Conservation (phyloP, 768 basidiomycete genomes). For the Hirschioporus abietinus region DNA sequence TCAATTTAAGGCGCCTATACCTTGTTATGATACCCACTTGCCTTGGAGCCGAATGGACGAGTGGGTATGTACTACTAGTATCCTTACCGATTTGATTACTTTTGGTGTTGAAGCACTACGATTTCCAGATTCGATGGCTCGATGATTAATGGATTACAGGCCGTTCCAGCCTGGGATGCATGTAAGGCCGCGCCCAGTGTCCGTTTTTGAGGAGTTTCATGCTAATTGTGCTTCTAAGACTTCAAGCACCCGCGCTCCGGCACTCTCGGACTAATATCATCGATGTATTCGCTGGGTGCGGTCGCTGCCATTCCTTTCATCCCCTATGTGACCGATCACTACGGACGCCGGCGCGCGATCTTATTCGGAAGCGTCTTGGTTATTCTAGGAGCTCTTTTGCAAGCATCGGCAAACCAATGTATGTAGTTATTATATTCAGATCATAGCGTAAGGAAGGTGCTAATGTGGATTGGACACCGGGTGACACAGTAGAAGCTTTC, state of each 20-base stretch:
- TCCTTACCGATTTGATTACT: constrained; percentile 1
- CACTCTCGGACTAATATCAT: constrained; percentile 50
- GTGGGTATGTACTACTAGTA: constrained; percentile 37
- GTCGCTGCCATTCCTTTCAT: constrained; percentile 50
- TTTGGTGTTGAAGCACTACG: background rate
- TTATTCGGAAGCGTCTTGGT: constrained; percentile 45
- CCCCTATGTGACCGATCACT: constrained; percentile 41
- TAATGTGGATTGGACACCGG: background rate
- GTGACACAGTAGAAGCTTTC: constrained; percentile 50
- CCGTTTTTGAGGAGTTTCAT: background rate
- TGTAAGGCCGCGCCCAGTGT: constrained; percentile 31
- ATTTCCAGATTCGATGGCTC: constrained; percentile 47
- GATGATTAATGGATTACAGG: constrained; percentile 60
- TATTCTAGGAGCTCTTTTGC: constrained; percentile 41
- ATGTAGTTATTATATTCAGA: constrained; percentile 13
- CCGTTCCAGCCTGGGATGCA: constrained; percentile 49
- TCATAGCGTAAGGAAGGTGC: constrained; percentile 2
- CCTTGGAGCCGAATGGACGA: constrained; percentile 59
- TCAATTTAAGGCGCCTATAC: constrained; percentile 51
- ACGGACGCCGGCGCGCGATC: constrained; percentile 49
- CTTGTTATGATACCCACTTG: constrained; percentile 54
- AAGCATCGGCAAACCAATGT: constrained; percentile 47
- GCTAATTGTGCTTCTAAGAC: constrained; percentile 27
- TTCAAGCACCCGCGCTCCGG: constrained; percentile 50
- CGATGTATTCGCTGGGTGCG: constrained; percentile 58